These are phyloP conservation scores for Phytopythium litorale DNA, from an alignment of 352 stramenopile genomes.

Conservation along the genomic window DNA sequence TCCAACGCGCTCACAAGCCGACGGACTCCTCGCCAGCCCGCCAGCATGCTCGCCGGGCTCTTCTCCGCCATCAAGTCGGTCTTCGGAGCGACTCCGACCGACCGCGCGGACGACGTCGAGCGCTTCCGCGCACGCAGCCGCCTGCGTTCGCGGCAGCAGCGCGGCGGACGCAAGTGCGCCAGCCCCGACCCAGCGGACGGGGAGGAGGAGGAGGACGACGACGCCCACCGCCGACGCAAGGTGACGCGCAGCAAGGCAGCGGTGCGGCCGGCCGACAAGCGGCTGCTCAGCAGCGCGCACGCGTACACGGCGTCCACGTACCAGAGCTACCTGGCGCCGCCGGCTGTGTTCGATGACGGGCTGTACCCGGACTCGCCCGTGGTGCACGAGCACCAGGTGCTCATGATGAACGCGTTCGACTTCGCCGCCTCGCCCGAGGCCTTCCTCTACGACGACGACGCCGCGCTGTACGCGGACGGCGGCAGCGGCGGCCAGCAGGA, in stretches of 20 bases:
- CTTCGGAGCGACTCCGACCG: neutral
- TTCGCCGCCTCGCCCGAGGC: slow-evolving; percentile 35
- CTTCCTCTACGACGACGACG: slow-evolving; percentile 19
- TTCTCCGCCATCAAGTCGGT: slow-evolving; percentile 8
- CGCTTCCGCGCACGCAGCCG: slow-evolving; percentile 34
- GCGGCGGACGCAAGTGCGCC: slow-evolving; percentile 11
- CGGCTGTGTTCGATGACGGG: slow-evolving; percentile 12
- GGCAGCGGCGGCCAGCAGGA: slow-evolving; percentile 3
- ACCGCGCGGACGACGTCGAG: slow-evolving; percentile 29
- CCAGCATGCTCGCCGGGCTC: slow-evolving; percentile 7
- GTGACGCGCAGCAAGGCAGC: slow-evolving; percentile 8
- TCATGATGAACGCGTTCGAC: slow-evolving; percentile 46
- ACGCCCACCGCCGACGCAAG: slow-evolving; percentile 29
- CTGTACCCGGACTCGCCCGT: slow-evolving; percentile 16
- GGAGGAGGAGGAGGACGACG: slow-evolving; percentile 20
- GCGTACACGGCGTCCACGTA: slow-evolving; percentile 8
- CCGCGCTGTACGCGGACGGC: slow-evolving; percentile 1
- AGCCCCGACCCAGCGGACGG: slow-evolving; percentile 9
- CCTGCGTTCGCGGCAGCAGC: slow-evolving; percentile 24
- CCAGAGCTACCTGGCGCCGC: slow-evolving; percentile 9
- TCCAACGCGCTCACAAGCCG: neutral
- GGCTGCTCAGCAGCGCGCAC: neutral
- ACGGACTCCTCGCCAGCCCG: too few relatives aligned
- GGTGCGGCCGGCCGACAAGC: neutral
- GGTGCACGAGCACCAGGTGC: slow-evolving; percentile 14